Conservation (phyloP, 2,329 filamentous ascomycete genomes). For the Exutisphaerella laricina region DNA sequence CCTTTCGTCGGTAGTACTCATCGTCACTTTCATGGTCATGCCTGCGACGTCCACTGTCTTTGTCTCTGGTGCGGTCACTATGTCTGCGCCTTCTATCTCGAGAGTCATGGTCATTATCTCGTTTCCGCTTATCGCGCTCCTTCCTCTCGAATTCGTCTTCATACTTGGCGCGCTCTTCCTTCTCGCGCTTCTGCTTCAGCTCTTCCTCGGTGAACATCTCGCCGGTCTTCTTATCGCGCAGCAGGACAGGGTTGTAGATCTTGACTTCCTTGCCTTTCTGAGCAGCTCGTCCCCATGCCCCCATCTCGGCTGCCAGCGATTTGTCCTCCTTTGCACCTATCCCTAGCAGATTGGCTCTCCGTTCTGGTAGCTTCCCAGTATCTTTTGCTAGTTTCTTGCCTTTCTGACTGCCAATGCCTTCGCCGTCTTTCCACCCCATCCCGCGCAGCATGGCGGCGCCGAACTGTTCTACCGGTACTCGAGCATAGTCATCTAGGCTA, state of each 20-base stretch:
- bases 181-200: slow-evolving; percentile 40
- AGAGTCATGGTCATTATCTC: slow-evolving; percentile 14
- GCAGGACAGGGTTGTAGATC: slow-evolving; percentile 57
- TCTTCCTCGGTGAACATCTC: slow-evolving; percentile 60
- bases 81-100: slow-evolving; percentile 17
- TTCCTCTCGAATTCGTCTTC: slow-evolving; percentile 38
- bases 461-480: slow-evolving; percentile 90
- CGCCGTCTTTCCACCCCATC: slow-evolving; percentile 86
- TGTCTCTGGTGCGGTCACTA: slow-evolving; percentile 15
- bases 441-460: slow-evolving; percentile 82
- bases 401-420: slow-evolving; percentile 51
- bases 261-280: slow-evolving; percentile 52
- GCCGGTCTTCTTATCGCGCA: slow-evolving; percentile 58
- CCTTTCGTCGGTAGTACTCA: slow-evolving; percentile 25
- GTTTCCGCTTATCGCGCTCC: slow-evolving; percentile 35
- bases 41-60: slow-evolving; percentile 18
- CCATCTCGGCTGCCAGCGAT: slow-evolving; percentile 62
- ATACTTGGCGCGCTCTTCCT: slow-evolving; percentile 46
- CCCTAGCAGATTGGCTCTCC: slow-evolving; percentile 74
- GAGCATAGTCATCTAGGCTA: slow-evolving; percentile 76
- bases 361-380: slow-evolving; percentile 56
- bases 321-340: slow-evolving; percentile 78
- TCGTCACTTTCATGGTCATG: slow-evolving; percentile 23
- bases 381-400: slow-evolving; percentile 42
- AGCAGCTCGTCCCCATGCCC: slow-evolving; percentile 67